Evolutionary conservation across 2,329 filamentous ascomycete genomes (phyloP).

Genomic region (Stagonosporopsis tanaceti): DNA sequence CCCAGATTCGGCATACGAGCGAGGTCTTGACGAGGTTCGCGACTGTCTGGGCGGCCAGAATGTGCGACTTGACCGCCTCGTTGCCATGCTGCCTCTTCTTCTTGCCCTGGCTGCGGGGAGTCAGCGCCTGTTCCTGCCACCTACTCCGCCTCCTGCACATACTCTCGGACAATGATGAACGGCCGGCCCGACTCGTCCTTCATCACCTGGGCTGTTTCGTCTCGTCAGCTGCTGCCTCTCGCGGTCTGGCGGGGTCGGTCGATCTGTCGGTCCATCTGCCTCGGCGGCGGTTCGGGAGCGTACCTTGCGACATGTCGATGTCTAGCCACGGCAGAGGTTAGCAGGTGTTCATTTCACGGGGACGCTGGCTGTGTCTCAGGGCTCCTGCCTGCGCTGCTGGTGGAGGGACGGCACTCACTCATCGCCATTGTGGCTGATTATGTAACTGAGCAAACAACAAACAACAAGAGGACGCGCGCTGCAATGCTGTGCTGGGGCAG

Average conservation of each 20-base stretch:
- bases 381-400: not conserved
- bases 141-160: slow-evolving; percentile 52
- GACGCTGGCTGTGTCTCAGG: not conserved
- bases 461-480: slow-evolving; percentile 7
- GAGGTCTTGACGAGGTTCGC: slow-evolving; percentile 98
- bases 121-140: slow-evolving; percentile 3
- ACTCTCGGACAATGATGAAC: slow-evolving; percentile 99
- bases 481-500: slow-evolving; percentile 12
- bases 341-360: slow-evolving; percentile 7
- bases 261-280: not conserved
- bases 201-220: slow-evolving; percentile 71
- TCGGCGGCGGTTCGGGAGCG: slow-evolving; percentile 23
- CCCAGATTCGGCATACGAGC: slow-evolving; percentile 60
- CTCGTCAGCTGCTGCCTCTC: slow-evolving; percentile 32
- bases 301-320: slow-evolving; percentile 86
- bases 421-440: slow-evolving; percentile 45
- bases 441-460: slow-evolving; percentile 6
- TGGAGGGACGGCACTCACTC: slow-evolving; percentile 43
- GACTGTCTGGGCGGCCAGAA: slow-evolving; percentile 93
- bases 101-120: slow-evolving; percentile 77
- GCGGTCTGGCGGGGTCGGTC: not conserved
- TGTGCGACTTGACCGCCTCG: slow-evolving; percentile 98
- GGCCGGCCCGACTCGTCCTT: slow-evolving; percentile 98
- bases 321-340: slow-evolving; percentile 60
- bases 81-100: slow-evolving; percentile 97